A percentile compares a stretch with the other conserved stretches of the same genome.
Evolutionary conservation across 495 filamentous ascomycete species (phyloP).

Genomic region (Talaromyces stipitatus): DNA sequence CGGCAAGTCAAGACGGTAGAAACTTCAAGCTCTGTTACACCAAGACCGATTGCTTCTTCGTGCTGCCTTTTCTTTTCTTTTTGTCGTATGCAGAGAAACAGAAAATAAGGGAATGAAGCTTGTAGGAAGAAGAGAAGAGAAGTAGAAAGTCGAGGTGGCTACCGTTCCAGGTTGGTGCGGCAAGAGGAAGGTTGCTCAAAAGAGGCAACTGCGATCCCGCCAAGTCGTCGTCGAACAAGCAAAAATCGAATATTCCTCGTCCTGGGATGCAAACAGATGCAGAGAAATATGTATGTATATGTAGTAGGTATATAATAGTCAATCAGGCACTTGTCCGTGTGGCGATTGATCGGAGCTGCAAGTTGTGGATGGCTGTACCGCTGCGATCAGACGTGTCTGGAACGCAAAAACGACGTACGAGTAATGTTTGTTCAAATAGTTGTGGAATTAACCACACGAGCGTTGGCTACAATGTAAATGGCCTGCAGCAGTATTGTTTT

Average conservation of each 20-base stretch:
- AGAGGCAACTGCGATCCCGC: slow-evolving; percentile 1
- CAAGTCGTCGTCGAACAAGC: background rate
- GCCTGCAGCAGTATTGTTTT: background rate
- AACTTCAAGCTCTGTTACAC: background rate
- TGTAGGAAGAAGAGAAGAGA: background rate
- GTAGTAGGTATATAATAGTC: background rate
- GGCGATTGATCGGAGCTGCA: background rate
- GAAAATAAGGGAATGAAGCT: background rate
- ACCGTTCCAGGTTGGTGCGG: background rate
- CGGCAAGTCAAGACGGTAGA: background rate
- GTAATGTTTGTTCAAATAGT: background rate
- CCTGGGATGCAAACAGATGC: background rate
- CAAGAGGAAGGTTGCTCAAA: background rate
- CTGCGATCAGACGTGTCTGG: background rate
- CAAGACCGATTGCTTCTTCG: background rate
- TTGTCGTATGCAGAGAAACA: background rate
- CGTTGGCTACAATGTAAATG: background rate
- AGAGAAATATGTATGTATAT: background rate
- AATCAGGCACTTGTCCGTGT: background rate
- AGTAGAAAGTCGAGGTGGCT: background rate
- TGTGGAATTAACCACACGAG: background rate
- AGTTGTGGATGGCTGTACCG: background rate
- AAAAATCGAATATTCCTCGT: background rate
- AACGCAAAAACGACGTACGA: background rate
- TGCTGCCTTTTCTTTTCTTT: background rate